Evolutionary conservation across 441 rosid genomes (phyloP), one percentile per base, ranked within the genome.

Genomic region (Jatropha podagrica): DNA sequence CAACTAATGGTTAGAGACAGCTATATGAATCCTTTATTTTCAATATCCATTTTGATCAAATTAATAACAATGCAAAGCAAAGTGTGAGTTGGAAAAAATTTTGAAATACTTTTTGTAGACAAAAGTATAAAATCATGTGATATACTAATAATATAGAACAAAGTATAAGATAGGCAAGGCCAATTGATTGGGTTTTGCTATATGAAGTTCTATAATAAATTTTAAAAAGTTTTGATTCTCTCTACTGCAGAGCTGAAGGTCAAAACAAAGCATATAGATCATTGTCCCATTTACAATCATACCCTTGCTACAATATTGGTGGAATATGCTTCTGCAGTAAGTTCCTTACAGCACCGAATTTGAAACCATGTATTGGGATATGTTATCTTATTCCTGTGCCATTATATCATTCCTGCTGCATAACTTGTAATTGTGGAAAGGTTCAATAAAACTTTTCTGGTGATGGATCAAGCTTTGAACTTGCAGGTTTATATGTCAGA

Each of bases 311-410:
- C 79, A 11, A 91, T 87, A 77, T 83, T 93, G 81, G 99, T 91
- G 76, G 94, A 95, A 81, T 95, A 95, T 79, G 96, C 98, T 40
- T 91, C 99, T 72, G 99, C 99, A 58, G 99, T 95, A 85, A 83
- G 94, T 81, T 55, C 37, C 52, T 48, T 27, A 26, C 6, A 11
- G 2, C 26, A 20, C 12, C 14, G 23, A 58, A 46, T 12, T 68
- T 60, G 40, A 54, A 4, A 73, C 37, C 62, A 18, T 55, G 20
- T 20, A 49, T 41, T 46, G 51, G 26, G 38, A 52, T 14, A 15
- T 42, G 40, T 11, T 20, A 11, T 61, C 17, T 60, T 2, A 52
- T 26, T 56, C 26, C 4, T 56, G 1, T n/a, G 61, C 1, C 37
- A 2, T 27, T 54, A 9, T 51, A 4, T 54, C 15, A 54, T 73